These are phyloP conservation scores for Punica granatum DNA, from an alignment of 345 rosid species.

Conservation along the genomic window DNA sequence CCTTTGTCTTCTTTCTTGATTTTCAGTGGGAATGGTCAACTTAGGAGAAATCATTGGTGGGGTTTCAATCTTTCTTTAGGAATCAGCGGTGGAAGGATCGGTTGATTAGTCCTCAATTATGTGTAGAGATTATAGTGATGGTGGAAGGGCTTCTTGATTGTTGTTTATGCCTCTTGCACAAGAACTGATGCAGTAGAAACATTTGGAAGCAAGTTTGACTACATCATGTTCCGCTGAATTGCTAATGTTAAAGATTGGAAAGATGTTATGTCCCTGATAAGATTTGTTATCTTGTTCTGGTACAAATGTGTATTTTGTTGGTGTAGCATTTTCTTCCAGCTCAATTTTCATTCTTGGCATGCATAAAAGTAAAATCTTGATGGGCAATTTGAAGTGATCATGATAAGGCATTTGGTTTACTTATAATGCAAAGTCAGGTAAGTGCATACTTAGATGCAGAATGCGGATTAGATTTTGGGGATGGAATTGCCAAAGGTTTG, in stretches of 20 bases:
- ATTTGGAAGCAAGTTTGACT: not conserved
- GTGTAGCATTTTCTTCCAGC: not conserved
- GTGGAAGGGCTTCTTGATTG: not conserved
- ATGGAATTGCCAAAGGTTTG: not conserved
- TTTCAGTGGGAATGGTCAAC: not conserved
- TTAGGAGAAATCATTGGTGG: not conserved
- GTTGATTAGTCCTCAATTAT: not conserved
- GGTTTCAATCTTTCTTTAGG: not conserved
- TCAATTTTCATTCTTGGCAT: not conserved
- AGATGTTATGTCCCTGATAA: not conserved
- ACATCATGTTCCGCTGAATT: not conserved
- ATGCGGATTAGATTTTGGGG: not conserved
- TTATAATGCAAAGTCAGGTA: not conserved
- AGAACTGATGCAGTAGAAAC: not conserved
- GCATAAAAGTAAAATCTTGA: not conserved
- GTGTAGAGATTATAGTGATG: not conserved
- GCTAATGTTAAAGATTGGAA: not conserved
- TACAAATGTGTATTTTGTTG: not conserved
- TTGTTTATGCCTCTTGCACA: not conserved
- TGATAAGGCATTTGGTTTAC: not conserved
- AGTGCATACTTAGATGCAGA: not conserved
- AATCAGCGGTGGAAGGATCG: not conserved
- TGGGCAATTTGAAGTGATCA: not conserved
- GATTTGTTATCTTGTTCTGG: not conserved
- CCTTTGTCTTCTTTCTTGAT: constrained; percentile 11